Evolutionary conservation across 1,284 basidiomycete genomes (phyloP).

Genomic region (Agroathelia rolfsii): DNA sequence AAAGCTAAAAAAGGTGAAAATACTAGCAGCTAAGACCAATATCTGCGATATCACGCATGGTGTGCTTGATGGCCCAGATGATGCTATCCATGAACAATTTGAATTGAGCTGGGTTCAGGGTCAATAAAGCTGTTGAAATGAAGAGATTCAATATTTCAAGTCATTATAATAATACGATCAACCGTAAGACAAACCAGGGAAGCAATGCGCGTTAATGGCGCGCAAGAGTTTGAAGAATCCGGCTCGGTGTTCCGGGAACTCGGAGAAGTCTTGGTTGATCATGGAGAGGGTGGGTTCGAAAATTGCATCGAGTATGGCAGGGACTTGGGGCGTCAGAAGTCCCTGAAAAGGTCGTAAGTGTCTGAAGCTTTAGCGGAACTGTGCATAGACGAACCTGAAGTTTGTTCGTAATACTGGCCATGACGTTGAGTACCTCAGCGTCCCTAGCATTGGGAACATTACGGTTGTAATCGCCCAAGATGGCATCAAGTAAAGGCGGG

Average conservation of each 20-base stretch:
- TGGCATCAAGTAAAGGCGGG: constrained; percentile 92
- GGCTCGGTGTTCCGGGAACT: constrained; percentile 95
- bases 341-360: constrained; percentile 31
- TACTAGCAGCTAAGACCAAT: constrained; percentile 78
- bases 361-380: constrained; percentile 1
- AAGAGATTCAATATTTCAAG: constrained; percentile 5
- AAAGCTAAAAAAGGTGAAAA: constrained; percentile 5
- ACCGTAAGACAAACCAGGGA: constrained; percentile 60
- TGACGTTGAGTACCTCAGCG: constrained; percentile 95
- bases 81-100: constrained; percentile 98
- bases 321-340: constrained; percentile 90
- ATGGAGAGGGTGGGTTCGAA: constrained; percentile 97
- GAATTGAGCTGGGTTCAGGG: constrained; percentile 87
- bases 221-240: constrained; percentile 97
- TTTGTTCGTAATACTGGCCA: constrained; percentile 90
- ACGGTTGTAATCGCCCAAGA: constrained; percentile 92
- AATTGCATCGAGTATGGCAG: constrained; percentile 91
- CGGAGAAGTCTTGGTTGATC: constrained; percentile 99
- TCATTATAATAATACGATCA: constrained; percentile 5
- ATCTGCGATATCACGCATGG: constrained; percentile 98
- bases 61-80: constrained; percentile 99
- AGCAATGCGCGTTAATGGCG: constrained; percentile 91
- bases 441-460: constrained; percentile 93
- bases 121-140: constrained; percentile 61
- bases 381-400: constrained; percentile 57